Base-by-base conservation (phyloP, 805 yeast species). In the Jamesozyma piceae region DNA sequence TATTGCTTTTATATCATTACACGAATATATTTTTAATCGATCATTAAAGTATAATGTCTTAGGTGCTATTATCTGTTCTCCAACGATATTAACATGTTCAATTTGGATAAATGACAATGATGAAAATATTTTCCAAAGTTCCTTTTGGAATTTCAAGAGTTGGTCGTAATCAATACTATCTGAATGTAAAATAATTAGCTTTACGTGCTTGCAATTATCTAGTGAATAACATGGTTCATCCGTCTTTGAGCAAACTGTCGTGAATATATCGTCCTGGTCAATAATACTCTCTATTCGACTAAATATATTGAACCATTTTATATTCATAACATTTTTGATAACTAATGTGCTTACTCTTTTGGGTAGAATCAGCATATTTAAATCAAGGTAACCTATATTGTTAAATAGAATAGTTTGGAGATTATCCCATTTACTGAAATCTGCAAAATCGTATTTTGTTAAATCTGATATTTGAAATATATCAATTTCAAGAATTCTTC, bases 351-450 rank as follows among this genome's bases (percentile, higher is more conserved):
- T 38, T 34, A 62, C 58, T n/a, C 29, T 42, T 6, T 24, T 31
- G 19, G 64, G 65, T 19, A 61, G 22, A 13, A 50, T 42, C 2
- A 55, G 43, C 28, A 47, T 47, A 17, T 57, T 58, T 19, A 59
- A 48, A 43, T 56, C 63, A 3, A 59, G 33, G 8, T 41, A 36
- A 3, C 41, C 47, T 8, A 58, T 34, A 20, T 49, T 45, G 11
- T 29, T 33, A 9, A 61, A 19, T 2, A 28, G 27, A n/a, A 61
- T 35, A 20, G 39, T 43, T 38, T 45, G 44, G 14, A 61, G 42
- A 27, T 53, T 50, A 28, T 55, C 62, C 64, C 64, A 61, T 39
- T 51, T 50, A 5, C 51, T 46, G 10, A 58, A 51, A 42, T 60
- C 62, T 2, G 58, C 53, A 3, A 53, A 28, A 8, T 50, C 45